Evolutionary conservation across 441 rosid genomes (phyloP).

Genomic region (Daphne laureola): DNA sequence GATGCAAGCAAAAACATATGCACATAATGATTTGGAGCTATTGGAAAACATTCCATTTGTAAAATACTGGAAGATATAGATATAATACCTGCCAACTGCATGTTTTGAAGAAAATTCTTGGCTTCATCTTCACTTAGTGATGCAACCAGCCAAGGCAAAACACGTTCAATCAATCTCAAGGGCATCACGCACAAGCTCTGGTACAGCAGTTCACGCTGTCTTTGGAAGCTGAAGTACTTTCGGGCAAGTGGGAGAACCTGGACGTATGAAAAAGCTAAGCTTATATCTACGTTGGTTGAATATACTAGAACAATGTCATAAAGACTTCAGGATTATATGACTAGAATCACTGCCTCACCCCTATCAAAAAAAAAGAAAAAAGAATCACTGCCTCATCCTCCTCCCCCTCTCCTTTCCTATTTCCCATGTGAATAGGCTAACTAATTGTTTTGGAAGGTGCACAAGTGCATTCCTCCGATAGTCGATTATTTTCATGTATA

Average conservation of each 20-base stretch:
- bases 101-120: constrained; percentile 51
- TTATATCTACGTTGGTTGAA: too few species aligned
- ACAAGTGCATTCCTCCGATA: too few species aligned
- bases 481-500: too few species aligned
- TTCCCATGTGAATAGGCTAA: too few species aligned
- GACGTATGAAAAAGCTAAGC: background rate
- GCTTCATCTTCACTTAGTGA: constrained; percentile 52
- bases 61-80: background rate
- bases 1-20: constrained; percentile 13
- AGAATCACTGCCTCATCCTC: too few species aligned
- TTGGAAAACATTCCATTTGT: background rate
- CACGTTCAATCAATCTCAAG: constrained; percentile 61
- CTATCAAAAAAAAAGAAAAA: too few species aligned
- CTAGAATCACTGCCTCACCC: too few species aligned
- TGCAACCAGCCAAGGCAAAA: constrained; percentile 70
- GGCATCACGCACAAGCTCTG: constrained; percentile 79
- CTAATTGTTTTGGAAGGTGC: too few species aligned
- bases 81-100: constrained; percentile 55
- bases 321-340: too few species aligned
- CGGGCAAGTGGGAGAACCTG: constrained; percentile 81
- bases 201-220: constrained; percentile 70
- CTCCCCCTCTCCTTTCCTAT: too few species aligned
- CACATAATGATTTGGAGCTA: too few species aligned
- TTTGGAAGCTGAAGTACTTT: constrained; percentile 54
- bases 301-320: too few species aligned